Evolutionary conservation across 345 rosid species (phyloP).

Genomic region (Dipteronia sinensis): DNA sequence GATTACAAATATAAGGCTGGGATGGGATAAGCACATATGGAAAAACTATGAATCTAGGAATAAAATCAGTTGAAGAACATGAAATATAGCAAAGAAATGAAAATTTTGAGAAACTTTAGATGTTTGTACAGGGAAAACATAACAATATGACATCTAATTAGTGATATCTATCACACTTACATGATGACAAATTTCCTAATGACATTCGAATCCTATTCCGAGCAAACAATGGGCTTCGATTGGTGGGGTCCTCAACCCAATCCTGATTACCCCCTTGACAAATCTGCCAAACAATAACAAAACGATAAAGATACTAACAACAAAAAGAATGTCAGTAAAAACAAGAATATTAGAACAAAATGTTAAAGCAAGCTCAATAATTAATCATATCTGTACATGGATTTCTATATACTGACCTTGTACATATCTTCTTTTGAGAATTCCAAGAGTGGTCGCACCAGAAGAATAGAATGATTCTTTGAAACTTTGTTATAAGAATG

Average conservation of each 20-base stretch:
- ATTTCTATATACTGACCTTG: conserved; percentile 45
- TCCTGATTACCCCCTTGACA: conserved; percentile 51
- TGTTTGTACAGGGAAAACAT: not conserved
- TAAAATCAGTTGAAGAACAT: not conserved
- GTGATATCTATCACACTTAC: conserved; percentile 43
- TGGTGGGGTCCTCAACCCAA: conserved; percentile 96
- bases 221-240: conserved; percentile 65
- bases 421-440: conserved; percentile 83
- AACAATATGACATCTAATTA: not conserved
- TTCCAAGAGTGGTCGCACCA: conserved; percentile 80
- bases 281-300: conserved; percentile 46
- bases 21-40: not conserved
- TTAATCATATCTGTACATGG: not conserved
- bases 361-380: not conserved
- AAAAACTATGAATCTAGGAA: conserved; percentile 10
- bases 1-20: not conserved
- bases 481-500: conserved; percentile 35
- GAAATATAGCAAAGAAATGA: not conserved
- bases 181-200: conserved; percentile 55
- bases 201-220: conserved; percentile 84
- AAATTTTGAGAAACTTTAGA: not conserved
- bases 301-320: not conserved
- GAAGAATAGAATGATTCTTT: conserved; percentile 49
- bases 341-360: not conserved
- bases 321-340: not conserved